Evolutionary conservation across 768 basidiomycete genomes (phyloP).

Genomic region (Paxillus rubicundulus): DNA sequence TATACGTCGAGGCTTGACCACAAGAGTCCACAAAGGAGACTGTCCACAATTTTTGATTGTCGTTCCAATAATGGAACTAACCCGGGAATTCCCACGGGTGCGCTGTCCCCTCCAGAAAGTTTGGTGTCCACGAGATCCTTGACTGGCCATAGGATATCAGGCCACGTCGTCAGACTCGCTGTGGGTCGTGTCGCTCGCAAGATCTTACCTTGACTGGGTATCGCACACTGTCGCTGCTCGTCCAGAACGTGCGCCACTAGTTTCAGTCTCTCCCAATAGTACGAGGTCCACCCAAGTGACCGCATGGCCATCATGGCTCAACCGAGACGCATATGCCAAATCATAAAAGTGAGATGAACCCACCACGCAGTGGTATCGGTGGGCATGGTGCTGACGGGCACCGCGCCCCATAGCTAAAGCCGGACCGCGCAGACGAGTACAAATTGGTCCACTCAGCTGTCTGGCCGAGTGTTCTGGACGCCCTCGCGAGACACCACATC

Average conservation of each 20-base stretch:
- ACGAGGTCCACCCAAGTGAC: background rate
- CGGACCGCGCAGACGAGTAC: slow-evolving; percentile 49
- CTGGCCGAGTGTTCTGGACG: slow-evolving; percentile 68
- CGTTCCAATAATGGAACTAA: slow-evolving; percentile 64
- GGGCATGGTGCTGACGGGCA: background rate
- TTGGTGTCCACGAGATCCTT: slow-evolving; percentile 79
- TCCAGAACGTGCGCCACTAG: too few species aligned
- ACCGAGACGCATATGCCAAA: slow-evolving; percentile 63
- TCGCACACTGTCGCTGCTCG: too few species aligned
- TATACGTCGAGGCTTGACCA: slow-evolving; percentile 10
- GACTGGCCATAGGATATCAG: slow-evolving; percentile 87
- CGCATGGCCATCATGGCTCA: slow-evolving; percentile 4
- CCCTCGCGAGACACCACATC: slow-evolving; percentile 61
- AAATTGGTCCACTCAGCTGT: slow-evolving; percentile 57
- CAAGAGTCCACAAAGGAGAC: background rate
- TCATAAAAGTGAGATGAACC: slow-evolving; percentile 54
- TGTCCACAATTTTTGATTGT: background rate
- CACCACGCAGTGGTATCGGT: background rate
- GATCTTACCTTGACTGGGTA: too few species aligned
- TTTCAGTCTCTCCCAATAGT: too few species aligned
- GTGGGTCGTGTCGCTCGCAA: slow-evolving; percentile 71
- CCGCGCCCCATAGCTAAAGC: slow-evolving; percentile 48
- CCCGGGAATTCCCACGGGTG: slow-evolving; percentile 78
- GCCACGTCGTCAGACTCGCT: slow-evolving; percentile 82
- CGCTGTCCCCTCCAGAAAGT: slow-evolving; percentile 95